Conservation (phyloP, 148 eudicot species). For the Rhododendron williamsianum region DNA sequence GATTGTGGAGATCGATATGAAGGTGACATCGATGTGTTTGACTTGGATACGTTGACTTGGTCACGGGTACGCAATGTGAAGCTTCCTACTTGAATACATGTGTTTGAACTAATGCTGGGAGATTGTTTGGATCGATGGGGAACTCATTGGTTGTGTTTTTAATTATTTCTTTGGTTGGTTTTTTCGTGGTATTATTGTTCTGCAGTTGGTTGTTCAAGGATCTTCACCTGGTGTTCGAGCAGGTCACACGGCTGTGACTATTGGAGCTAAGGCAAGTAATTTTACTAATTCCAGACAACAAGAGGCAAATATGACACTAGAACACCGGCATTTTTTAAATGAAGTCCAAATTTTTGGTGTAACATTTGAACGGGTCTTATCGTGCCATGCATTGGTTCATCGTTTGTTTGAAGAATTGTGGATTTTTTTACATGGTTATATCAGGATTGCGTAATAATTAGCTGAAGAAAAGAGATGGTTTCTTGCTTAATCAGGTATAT, state of each 20-base stretch:
- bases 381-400: neutral
- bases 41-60: slow-evolving; percentile 61
- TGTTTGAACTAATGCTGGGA: neutral
- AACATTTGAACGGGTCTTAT: neutral
- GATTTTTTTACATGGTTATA: neutral
- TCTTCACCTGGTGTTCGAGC: slow-evolving; percentile 81
- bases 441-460: neutral
- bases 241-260: slow-evolving; percentile 71
- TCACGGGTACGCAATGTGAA: slow-evolving; percentile 43
- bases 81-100: neutral
- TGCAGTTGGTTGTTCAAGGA: slow-evolving; percentile 50
- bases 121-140: neutral
- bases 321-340: neutral
- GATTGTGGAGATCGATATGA: slow-evolving; percentile 84
- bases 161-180: neutral
- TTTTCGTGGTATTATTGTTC: neutral
- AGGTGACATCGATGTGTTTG: slow-evolving; percentile 65
- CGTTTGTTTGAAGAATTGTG: neutral
- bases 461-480: neutral
- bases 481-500: slow-evolving; percentile 41
- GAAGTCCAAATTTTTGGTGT: neutral
- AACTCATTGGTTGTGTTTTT: neutral
- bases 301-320: neutral
- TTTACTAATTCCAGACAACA: neutral
- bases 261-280: slow-evolving; percentile 62